Evolutionary conservation across 179 eudicot genomes (phyloP).

Genomic region (Patellifolia procumbens): DNA sequence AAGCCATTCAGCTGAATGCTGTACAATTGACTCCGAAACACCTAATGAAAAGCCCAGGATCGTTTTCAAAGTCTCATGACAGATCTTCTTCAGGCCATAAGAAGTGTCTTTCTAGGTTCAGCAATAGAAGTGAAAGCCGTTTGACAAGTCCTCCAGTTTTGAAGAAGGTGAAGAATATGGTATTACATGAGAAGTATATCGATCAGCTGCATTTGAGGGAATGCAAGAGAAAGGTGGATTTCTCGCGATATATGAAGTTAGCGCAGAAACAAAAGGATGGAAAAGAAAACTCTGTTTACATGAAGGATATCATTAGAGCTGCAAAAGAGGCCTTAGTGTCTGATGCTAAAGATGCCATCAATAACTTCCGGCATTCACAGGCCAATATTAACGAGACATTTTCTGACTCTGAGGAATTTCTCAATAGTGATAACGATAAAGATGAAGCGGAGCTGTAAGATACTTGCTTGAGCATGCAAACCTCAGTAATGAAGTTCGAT

Average conservation of each 20-base stretch:
- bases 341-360: slow-evolving; percentile 68
- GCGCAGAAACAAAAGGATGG: slow-evolving; percentile 23
- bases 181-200: slow-evolving; percentile 82
- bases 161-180: slow-evolving; percentile 78
- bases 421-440: slow-evolving; percentile 37
- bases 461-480: slow-evolving; percentile 4
- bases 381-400: slow-evolving; percentile 30
- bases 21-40: slow-evolving; percentile 44
- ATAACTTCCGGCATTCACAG: slow-evolving; percentile 50
- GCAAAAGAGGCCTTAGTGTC: slow-evolving; percentile 69
- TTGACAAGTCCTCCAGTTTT: slow-evolving; percentile 79
- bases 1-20: slow-evolving; percentile 25
- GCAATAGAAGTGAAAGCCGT: slow-evolving; percentile 35
- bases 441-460: slow-evolving; percentile 25
- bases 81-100: slow-evolving; percentile 46
- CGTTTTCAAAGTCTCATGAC: slow-evolving; percentile 31
- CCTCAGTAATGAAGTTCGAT: not conserved
- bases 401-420: slow-evolving; percentile 48
- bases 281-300: slow-evolving; percentile 31
- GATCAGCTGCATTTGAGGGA: slow-evolving; percentile 77
- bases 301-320: slow-evolving; percentile 44
- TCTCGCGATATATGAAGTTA: slow-evolving; percentile 36
- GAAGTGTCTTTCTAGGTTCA: slow-evolving; percentile 51
- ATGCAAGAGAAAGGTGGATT: slow-evolving; percentile 64
- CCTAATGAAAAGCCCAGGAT: slow-evolving; percentile 23